Base-by-base conservation (phyloP, 352 stramenopile genomes). In the Globisporangium cylindrosporum region DNA sequence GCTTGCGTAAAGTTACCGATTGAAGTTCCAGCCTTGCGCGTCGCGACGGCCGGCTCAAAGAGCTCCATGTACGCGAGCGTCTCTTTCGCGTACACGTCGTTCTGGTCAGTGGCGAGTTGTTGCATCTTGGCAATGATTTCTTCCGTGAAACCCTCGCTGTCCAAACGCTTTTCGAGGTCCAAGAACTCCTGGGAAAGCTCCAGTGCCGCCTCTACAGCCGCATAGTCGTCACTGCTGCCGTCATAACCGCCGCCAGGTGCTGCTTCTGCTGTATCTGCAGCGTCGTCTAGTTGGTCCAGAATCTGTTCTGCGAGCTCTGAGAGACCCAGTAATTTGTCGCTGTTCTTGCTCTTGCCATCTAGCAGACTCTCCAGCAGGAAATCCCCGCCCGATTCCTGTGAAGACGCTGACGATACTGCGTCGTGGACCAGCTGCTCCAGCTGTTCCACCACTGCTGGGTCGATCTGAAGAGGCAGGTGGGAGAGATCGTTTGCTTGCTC, bases 41-140 rank as follows among this genome's bases (percentile, higher is more conserved):
- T 68, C 46, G 29, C 64, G 34, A 14, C 46, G 15, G 66, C 67
- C 0, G 80, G 75, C 32, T 90, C 81, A 64, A 92, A 91, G 3
- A 92, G 77, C 55, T 78, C 73, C 60, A 82, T 76, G 66, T 80
- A 89, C n/a, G 84, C 84, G 20, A 90, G 70, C 36, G 76, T 76
- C 49, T 87, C 84, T 43, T 83, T 70, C 8, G 84, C 84, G 51
- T 76, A 90, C 55, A 73, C 18, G 64, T 91, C 82, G 29, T 76
- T 59, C 5, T 68, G 53, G 3, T 76, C 67, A 8, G 32, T 72
- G 0, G 59, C 67, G 9, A 90, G 77, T 27, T 25, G 43, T 29
- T 70, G 7, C 14, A 92, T 56, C 18, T 77, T 57, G 1, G 71
- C 49, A n/a, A 91, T 56, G 1, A 84, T 41, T 20, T 86, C 77